These are phyloP conservation scores for Coemansia umbellata DNA, from an alignment of 192 early-diverging fungal genomes.

Conservation along the genomic window DNA sequence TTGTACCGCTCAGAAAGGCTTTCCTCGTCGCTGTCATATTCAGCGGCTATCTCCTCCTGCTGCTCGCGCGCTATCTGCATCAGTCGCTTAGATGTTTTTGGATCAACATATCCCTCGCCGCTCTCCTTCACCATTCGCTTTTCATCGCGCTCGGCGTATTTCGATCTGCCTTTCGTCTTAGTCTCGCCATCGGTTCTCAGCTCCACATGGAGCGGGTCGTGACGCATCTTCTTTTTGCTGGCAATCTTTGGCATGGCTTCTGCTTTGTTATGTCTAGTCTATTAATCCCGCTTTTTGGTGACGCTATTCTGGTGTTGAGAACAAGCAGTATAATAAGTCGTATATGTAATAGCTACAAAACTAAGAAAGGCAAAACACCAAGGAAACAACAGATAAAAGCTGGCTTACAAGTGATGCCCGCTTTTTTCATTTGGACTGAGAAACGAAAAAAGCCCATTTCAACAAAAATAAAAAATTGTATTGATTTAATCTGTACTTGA, in stretches of 20 bases:
- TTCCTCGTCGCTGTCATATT: constrained; percentile 58
- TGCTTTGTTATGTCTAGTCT: too few relatives aligned
- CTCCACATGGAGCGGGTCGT: constrained; percentile 85
- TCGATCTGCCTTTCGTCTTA: constrained; percentile 53
- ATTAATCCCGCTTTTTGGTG: too few relatives aligned
- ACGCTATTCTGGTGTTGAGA: too few relatives aligned
- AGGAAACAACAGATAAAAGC: too few relatives aligned
- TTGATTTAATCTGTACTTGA: background rate
- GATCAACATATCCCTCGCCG: constrained; percentile 60
- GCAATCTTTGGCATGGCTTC: constrained; percentile 28
- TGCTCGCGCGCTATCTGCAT: constrained; percentile 84
- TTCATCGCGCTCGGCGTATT: constrained; percentile 59
- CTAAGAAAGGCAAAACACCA: background rate
- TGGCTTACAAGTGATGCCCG: too few relatives aligned
- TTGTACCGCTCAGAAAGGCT: constrained; percentile 25
- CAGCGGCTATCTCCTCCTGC: constrained; percentile 78
- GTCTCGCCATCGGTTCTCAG: constrained; percentile 58
- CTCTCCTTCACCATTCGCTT: constrained; percentile 51
- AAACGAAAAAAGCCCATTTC: too few relatives aligned
- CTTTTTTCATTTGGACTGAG: too few relatives aligned
- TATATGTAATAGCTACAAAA: background rate
- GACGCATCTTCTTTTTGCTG: constrained; percentile 54
- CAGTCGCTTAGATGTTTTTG: constrained; percentile 87
- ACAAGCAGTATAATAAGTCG: too few relatives aligned
- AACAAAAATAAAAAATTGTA: constrained; percentile 4